Evolutionary conservation across 371 early-diverging fungal genomes (phyloP), one percentile per base, ranked within the genome.

Genomic region (Haplosporangium sp.): DNA sequence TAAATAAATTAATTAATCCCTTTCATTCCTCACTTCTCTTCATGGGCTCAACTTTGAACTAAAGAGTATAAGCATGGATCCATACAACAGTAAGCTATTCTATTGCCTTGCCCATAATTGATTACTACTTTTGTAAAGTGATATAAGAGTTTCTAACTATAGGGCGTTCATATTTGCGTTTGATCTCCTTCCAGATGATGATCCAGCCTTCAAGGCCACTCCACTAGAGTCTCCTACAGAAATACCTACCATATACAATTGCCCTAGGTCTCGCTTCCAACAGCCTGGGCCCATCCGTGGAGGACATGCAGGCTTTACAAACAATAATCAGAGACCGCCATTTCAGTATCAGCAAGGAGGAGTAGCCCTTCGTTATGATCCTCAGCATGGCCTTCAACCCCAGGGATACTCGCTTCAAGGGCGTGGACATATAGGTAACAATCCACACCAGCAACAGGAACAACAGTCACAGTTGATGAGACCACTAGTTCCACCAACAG

Each of bases 121-220:
- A 45, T 45, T 45, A 20, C 17, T 52, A 17, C 9, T 10, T n/a
- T 15, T n/a, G 8, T 15, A 52, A 52, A 52, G 19, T n/a, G 19
- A 52, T 19, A 61, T 17, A 44, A n/a, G 9, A 52, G 19, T 8
- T 9, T 8, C 20, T 52, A 17, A 19, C 52, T 10, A 15, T 15
- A 15, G 45, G 27, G 15, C 45, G 45, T n/a, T n/a, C n/a, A n/a
- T 52, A 52, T 52, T 19, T 15, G 17, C 52, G 15, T 39, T 37
- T 34, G 37, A 11, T 37, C 6, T 17, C 37, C n/a, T 42, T 15
- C n/a, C 56, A 84, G 90, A 88, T 42, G 74, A 68, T 57, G 93
- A 92, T 77, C 90, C 91, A 8, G 88, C 86, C 13, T 94, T 88
- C 75, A 77, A 85, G 10, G 73, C 82, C 20, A 91, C 93, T 6